phyloP scores from a whole-genome alignment of 139 green algal species.

The Astrephomene gubernaculifera region DNA sequence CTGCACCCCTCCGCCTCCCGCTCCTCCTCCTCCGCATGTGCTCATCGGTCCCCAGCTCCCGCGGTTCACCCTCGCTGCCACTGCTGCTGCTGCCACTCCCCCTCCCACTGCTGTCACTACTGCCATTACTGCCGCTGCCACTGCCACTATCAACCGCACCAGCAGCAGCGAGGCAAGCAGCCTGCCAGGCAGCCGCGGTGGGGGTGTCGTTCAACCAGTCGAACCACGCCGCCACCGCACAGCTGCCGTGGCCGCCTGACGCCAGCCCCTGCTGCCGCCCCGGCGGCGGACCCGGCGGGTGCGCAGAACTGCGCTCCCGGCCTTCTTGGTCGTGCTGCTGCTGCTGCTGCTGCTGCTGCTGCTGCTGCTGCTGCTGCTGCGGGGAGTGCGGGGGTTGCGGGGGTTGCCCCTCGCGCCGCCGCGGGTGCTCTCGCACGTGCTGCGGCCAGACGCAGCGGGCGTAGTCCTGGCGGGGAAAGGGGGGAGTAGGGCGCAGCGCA shows the following conservation, averaged over 20 bases:
- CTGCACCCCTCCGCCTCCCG: too few species aligned
- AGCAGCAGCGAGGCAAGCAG: not conserved
- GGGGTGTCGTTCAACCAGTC: slow-evolving; percentile 8
- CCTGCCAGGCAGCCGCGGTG: not conserved
- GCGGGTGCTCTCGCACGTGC: not conserved
- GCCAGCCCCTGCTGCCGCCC: not conserved
- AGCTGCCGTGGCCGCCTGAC: slow-evolving; percentile 19
- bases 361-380: not conserved
- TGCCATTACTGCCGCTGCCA: not conserved
- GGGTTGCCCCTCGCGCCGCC: not conserved
- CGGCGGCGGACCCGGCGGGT: too few species aligned
- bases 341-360: not conserved
- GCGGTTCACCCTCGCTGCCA: too few species aligned
- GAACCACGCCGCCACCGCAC: slow-evolving; percentile 12
- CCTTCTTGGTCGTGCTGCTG: too few species aligned
- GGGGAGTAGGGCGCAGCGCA: too few species aligned
- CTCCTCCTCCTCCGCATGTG: too few species aligned
- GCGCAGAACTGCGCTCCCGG: too few species aligned
- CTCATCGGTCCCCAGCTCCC: too few species aligned
- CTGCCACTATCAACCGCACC: not conserved
- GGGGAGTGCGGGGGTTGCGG: not conserved
- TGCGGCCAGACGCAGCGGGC: slow-evolving; percentile 36
- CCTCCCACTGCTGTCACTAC: not conserved
- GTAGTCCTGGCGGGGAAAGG: slow-evolving; percentile 28
- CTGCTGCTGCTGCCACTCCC: not conserved